phyloP scores from a whole-genome alignment of 2,329 filamentous ascomycete genomes.

The Pseudogymnoascus sp. region DNA sequence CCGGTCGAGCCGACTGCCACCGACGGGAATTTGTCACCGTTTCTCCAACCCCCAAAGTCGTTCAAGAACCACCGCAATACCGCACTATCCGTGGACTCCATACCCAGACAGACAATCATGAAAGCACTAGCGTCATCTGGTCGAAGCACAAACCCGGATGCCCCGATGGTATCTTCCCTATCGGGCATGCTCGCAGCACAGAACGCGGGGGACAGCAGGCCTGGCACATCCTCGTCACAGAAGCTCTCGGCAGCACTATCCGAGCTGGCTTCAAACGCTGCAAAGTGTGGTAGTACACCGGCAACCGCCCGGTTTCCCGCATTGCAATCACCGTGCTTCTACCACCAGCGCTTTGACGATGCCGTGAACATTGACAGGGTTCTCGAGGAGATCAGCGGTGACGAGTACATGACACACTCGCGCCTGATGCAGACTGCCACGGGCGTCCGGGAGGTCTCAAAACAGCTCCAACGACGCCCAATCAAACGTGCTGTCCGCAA shows the following conservation, averaged over 20 bases:
- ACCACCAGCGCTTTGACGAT: slow-evolving; percentile 94
- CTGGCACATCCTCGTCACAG: slow-evolving; percentile 37
- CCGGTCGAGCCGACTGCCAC: neutral
- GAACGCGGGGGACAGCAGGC: slow-evolving; percentile 19
- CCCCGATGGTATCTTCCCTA: slow-evolving; percentile 46
- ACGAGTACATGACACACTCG: slow-evolving; percentile 88
- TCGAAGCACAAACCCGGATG: slow-evolving; percentile 47
- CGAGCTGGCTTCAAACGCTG: slow-evolving; percentile 36
- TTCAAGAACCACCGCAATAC: slow-evolving; percentile 25
- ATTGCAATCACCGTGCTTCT: slow-evolving; percentile 90
- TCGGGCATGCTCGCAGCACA: slow-evolving; percentile 49
- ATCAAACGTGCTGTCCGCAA: slow-evolving; percentile 87
- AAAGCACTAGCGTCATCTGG: slow-evolving; percentile 68
- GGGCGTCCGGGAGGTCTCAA: slow-evolving; percentile 88
- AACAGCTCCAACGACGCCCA: slow-evolving; percentile 85
- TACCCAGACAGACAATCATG: slow-evolving; percentile 74
- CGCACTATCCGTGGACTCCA: slow-evolving; percentile 29
- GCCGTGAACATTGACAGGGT: slow-evolving; percentile 93
- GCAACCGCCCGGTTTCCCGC: slow-evolving; percentile 48
- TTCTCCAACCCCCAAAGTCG: slow-evolving; percentile 15
- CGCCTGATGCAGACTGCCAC: slow-evolving; percentile 92
- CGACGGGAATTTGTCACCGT: slow-evolving; percentile 21
- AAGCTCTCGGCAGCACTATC: slow-evolving; percentile 54
- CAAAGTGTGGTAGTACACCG: slow-evolving; percentile 23
- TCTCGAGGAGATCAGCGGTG: slow-evolving; percentile 82